Evolutionary conservation across 345 rosid species (phyloP).

Genomic region (Populus nigra): DNA sequence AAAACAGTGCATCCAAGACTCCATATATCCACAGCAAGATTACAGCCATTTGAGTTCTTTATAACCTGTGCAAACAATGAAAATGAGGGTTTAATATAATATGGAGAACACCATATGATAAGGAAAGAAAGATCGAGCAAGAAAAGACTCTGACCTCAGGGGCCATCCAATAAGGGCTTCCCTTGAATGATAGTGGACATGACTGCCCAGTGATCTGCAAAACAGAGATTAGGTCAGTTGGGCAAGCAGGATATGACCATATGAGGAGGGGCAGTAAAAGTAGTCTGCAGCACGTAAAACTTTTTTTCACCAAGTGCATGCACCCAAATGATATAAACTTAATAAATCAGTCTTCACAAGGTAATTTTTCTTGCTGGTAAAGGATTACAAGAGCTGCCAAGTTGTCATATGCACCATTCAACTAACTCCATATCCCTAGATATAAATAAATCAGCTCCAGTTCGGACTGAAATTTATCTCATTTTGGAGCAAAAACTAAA

Average conservation of each 20-base stretch:
- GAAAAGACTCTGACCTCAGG: constrained; percentile 55
- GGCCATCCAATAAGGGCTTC: constrained; percentile 90
- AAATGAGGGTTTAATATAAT: not conserved
- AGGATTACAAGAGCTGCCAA: not conserved
- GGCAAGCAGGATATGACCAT: not conserved
- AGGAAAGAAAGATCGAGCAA: not conserved
- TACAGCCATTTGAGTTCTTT: constrained; percentile 56
- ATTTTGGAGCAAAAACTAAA: constrained; percentile 5
- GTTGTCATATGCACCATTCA: not conserved
- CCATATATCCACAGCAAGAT: constrained; percentile 82
- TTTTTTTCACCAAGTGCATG: not conserved
- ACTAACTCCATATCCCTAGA: not conserved
- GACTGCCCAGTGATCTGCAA: constrained; percentile 77
- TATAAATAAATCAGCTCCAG: not conserved
- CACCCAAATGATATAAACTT: not conserved
- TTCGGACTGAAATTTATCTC: not conserved
- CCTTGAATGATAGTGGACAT: constrained; percentile 71
- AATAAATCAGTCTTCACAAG: constrained; percentile 2
- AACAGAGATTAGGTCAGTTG: constrained; percentile 1
- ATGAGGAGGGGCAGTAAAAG: not conserved
- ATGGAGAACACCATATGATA: not conserved
- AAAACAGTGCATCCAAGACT: constrained; percentile 83
- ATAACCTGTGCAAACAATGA: constrained; percentile 47
- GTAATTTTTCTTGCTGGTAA: not conserved
- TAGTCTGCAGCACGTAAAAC: not conserved